These are phyloP conservation scores for Epichloe brachyelytri DNA, from an alignment of 2,329 filamentous ascomycete genomes.

Conservation along the genomic window DNA sequence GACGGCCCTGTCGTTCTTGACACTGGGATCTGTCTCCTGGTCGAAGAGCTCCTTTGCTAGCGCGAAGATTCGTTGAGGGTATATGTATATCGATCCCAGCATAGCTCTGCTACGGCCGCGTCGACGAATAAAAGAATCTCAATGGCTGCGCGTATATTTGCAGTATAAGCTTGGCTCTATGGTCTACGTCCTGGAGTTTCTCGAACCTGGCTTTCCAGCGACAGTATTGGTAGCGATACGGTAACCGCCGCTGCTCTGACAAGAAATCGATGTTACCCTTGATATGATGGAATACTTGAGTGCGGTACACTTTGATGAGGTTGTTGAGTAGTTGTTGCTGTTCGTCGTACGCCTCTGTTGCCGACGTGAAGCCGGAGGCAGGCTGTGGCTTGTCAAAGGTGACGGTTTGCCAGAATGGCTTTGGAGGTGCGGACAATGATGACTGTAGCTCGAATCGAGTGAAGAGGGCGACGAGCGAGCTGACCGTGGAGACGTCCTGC, in stretches of 20 bases:
- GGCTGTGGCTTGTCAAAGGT: conserved; percentile 1
- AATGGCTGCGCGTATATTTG: conserved; percentile 2
- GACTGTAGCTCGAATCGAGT: conserved; percentile 6
- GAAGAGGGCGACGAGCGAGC: conserved; percentile 8
- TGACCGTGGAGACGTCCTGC: conserved; percentile 1
- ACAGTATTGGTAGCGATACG: conserved; percentile 2
- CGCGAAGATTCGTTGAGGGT: background rate
- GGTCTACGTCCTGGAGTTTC: conserved; percentile 1
- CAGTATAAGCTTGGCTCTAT: conserved; percentile 1
- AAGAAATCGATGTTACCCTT: background rate
- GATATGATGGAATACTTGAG: background rate
- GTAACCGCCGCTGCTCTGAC: background rate
- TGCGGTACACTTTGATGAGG: conserved; percentile 1
- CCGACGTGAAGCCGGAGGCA: background rate
- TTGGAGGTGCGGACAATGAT: background rate
- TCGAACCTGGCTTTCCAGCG: conserved; percentile 5
- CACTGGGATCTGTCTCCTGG: background rate
- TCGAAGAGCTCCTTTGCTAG: conserved; percentile 1
- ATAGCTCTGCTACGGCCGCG: background rate
- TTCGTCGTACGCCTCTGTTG: conserved; percentile 2
- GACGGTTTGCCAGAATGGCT: background rate
- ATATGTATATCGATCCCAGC: conserved; percentile 4
- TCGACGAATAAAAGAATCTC: background rate
- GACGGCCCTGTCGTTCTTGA: background rate
- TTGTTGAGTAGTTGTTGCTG: conserved; percentile 2